Evolutionary conservation across 495 filamentous ascomycete species (phyloP), one percentile per base, ranked within the genome.

Genomic region (Staphylotrichum longicolle): DNA sequence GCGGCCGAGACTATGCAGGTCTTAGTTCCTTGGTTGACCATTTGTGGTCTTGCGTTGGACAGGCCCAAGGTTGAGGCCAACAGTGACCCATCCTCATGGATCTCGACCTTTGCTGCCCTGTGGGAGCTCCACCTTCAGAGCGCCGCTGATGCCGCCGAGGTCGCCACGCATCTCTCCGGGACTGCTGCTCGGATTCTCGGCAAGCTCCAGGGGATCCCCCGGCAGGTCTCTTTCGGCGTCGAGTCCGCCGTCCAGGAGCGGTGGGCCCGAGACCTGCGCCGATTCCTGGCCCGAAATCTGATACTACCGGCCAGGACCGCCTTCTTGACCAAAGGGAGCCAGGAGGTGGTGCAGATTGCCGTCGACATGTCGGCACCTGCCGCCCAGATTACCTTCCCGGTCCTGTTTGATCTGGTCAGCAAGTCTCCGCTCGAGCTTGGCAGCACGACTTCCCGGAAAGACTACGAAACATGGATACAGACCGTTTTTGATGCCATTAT

Each of bases 391-490:
- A 72, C 73, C 12, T 75, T 75, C 45, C 76, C 79, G 11, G 67
- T 75, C 15, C 74, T 87, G n/a, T 88, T 85, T 65, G 77, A 82
- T 37, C 76, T 88, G 57, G 85, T 83, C 3, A 77, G 82, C 15
- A 78, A 78, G 49, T 82, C 82, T 5, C 80, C 84, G 33, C 74
- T 80, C 35, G 76, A 83, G 52, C 74, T 80, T 9, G 82, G 82
- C 52, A 77, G 83, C 54, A 76, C 77, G 30, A 80, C 83, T 49
- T 81, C 76, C 32, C 76, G 77, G 50, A 71, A 78, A 14, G 75
- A 83, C 39, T 86, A 88, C 63, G 79, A 80, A 35, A 75, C 77
- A 4, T 91, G 89, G 89, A 65, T 86, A n/a, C 84, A 89, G 69
- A 78, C 75, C 1, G 75, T 89, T 7, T 91, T 91, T 63, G 79